phyloP scores from a whole-genome alignment of 2,329 filamentous ascomycete genomes.

The Botrytis byssoidea region DNA sequence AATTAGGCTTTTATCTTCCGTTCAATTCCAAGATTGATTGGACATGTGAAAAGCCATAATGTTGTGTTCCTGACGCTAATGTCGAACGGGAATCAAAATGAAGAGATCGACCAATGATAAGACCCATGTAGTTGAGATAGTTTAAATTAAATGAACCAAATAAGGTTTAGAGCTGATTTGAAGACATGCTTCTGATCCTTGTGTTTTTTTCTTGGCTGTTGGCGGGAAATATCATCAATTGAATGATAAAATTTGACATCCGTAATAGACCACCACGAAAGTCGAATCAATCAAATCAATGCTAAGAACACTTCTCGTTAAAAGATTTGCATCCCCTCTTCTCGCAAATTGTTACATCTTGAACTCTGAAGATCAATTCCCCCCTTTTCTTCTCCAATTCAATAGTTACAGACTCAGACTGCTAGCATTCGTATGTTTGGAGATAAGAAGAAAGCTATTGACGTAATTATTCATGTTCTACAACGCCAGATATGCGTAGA shows the following conservation, averaged over 20 bases:
- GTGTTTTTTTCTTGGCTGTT: constrained; percentile 10
- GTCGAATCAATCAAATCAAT: not conserved
- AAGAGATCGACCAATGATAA: constrained; percentile 19
- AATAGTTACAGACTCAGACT: not conserved
- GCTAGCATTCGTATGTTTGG: not conserved
- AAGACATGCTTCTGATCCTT: not conserved
- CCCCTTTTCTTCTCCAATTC: not conserved
- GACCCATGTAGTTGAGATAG: not conserved
- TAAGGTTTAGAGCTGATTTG: constrained; percentile 8
- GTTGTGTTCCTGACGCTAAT: constrained; percentile 28
- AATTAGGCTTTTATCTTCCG: constrained; percentile 7
- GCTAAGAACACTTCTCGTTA: not conserved
- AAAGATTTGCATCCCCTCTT: constrained; percentile 6
- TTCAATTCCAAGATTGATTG: constrained; percentile 3
- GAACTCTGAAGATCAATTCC: not conserved
- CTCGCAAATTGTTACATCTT: not conserved
- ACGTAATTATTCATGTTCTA: not conserved
- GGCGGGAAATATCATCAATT: not conserved
- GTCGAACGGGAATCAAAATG: constrained; percentile 17
- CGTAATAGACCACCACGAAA: not conserved
- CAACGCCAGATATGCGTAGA: not conserved
- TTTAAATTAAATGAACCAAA: constrained; percentile 18
- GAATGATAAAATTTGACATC: constrained; percentile 5
- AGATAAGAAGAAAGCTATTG: not conserved
- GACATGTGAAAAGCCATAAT: not conserved